Evolutionary conservation across 352 stramenopile genomes (phyloP).

Genomic region (Globisporangium rhizosaccharum): DNA sequence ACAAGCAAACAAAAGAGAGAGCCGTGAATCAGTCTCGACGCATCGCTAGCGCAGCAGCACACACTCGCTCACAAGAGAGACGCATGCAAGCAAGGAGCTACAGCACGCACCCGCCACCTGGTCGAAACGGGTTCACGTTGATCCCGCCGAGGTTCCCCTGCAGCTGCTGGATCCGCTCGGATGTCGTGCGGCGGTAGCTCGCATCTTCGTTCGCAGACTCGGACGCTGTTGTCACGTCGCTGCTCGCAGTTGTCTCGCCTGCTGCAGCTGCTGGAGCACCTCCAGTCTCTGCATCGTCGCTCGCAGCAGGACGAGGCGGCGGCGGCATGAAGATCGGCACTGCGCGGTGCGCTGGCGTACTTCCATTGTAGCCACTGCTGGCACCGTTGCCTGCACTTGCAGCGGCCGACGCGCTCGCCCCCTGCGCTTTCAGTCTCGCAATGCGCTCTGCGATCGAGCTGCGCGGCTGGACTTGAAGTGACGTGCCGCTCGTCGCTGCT

Average conservation of each 20-base stretch:
- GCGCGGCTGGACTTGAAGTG: slow-evolving; percentile 8
- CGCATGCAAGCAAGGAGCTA: background rate
- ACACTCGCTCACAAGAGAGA: background rate
- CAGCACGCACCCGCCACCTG: slow-evolving; percentile 26
- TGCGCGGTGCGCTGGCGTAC: slow-evolving; percentile 6
- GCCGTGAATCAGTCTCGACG: background rate
- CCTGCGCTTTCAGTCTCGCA: slow-evolving; percentile 65
- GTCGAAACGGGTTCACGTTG: slow-evolving; percentile 79
- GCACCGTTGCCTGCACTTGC: slow-evolving; percentile 4
- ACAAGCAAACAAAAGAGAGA: background rate
- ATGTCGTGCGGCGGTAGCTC: slow-evolving; percentile 20
- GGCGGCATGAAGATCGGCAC: slow-evolving; percentile 15
- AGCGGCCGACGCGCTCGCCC: slow-evolving; percentile 28
- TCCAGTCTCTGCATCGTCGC: background rate
- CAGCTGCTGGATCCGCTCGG: slow-evolving; percentile 66
- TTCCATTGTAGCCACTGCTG: slow-evolving; percentile 3
- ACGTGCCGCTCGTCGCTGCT: slow-evolving; percentile 4
- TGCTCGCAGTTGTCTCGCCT: background rate
- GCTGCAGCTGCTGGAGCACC: background rate
- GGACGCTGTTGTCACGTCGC: background rate
- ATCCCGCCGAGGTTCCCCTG: slow-evolving; percentile 78
- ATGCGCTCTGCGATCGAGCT: slow-evolving; percentile 77
- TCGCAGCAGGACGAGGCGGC: slow-evolving; percentile 14
- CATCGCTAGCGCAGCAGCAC: background rate
- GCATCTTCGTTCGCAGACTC: slow-evolving; percentile 9